Conservation (phyloP, 805 yeast species). For the Jamesozyma hellenica region DNA sequence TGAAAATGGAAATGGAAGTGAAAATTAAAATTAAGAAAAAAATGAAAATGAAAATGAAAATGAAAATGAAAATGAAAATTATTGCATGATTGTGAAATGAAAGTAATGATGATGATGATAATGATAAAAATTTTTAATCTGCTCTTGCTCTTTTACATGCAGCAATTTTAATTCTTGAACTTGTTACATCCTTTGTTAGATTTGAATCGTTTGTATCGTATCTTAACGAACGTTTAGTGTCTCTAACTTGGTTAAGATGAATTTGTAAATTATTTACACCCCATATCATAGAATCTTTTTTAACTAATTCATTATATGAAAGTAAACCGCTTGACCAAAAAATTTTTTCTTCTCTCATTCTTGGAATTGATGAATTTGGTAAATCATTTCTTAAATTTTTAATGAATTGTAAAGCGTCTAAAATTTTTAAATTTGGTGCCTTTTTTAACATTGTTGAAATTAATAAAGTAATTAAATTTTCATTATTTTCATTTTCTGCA, state of each 20-base stretch:
- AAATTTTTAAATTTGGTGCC: constrained; percentile 14
- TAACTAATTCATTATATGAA: constrained; percentile 17
- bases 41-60: too few relatives aligned
- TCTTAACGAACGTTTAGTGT: constrained; percentile 1
- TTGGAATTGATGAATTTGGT: not conserved
- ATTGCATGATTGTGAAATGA: too few relatives aligned
- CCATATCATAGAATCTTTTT: constrained; percentile 12
- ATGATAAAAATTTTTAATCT: constrained; percentile 3
- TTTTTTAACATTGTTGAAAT: constrained; percentile 20
- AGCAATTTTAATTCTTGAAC: constrained; percentile 1
- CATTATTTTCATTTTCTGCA: constrained; percentile 22
- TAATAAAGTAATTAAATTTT: constrained; percentile 17
- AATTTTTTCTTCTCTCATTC: constrained; percentile 15
- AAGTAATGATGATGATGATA: too few relatives aligned
- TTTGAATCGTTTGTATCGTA: not conserved
- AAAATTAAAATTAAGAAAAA: too few relatives aligned
- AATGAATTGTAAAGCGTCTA: constrained; percentile 24
- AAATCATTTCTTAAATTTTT: constrained; percentile 17
- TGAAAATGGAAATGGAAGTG: too few relatives aligned
- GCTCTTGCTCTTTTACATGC: constrained; percentile 12
- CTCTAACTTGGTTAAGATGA: not conserved
- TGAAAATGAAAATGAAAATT: too few relatives aligned
- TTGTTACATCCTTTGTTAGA: not conserved
- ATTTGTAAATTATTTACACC: constrained; percentile 3
- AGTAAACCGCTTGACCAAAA: constrained; percentile 19